These are phyloP conservation scores for Fragilaria radians DNA, from an alignment of 108 stramenopile genomes.

Conservation along the genomic window DNA sequence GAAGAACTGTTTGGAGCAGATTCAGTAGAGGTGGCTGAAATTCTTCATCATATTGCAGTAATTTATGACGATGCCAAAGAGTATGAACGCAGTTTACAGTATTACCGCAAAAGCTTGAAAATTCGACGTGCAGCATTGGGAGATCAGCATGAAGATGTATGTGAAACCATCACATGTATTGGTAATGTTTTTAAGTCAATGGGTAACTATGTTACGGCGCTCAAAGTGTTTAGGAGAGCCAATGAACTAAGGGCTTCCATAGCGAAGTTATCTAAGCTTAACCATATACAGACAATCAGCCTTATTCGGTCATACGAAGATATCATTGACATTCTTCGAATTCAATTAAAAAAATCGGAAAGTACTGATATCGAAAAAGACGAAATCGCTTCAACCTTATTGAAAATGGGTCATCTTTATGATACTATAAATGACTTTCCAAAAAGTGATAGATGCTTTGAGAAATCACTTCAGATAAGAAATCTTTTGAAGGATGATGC, in stretches of 20 bases:
- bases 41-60: conserved; percentile 40
- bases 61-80: conserved; percentile 31
- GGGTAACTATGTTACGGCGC: conserved; percentile 21
- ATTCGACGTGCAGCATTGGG: conserved; percentile 20
- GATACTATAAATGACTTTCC: conserved; percentile 24
- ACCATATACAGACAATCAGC: conserved; percentile 8
- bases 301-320: conserved; percentile 37
- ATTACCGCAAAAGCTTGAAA: conserved; percentile 26
- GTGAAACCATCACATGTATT: conserved; percentile 37
- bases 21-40: conserved; percentile 31
- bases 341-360: conserved; percentile 10
- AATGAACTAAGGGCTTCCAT: conserved; percentile 20
- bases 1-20: conserved; percentile 24
- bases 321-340: conserved; percentile 25
- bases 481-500: conserved; percentile 19
- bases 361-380: conserved; percentile 7
- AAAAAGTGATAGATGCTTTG: conserved; percentile 27
- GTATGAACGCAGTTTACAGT: conserved; percentile 18
- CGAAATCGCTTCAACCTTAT: conserved; percentile 21
- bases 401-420: conserved; percentile 33
- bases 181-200: conserved; percentile 34
- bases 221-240: conserved; percentile 25
- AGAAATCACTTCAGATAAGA: conserved; percentile 29
- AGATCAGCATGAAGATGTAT: conserved; percentile 28
- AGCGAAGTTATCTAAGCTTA: conserved; percentile 4